Evolutionary conservation across 139 green algal species (phyloP).

Genomic region (Chlorella sp.): DNA sequence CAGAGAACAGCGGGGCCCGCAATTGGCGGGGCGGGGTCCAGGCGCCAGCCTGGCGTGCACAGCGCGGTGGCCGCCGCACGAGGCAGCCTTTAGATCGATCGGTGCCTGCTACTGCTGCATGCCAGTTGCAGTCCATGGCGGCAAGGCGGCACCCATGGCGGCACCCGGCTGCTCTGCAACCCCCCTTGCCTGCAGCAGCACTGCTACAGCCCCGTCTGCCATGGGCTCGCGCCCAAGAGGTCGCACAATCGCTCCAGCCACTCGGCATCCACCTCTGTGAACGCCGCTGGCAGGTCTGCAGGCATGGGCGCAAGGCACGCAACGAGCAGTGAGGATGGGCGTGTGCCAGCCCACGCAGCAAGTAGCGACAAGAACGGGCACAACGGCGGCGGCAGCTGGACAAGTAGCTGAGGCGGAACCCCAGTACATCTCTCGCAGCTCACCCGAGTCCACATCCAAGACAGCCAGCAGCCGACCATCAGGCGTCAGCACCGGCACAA

Average conservation of each 20-base stretch:
- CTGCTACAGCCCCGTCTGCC: not conserved
- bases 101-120: too few relatives aligned
- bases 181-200: too few relatives aligned
- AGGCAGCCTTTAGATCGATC: too few relatives aligned
- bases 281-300: slow-evolving; percentile 48
- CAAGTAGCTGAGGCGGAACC: not conserved
- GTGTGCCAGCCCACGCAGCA: not conserved
- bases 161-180: too few relatives aligned
- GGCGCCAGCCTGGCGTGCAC: too few relatives aligned
- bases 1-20: too few relatives aligned
- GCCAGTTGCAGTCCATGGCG: too few relatives aligned
- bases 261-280: slow-evolving; percentile 34
- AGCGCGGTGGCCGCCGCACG: too few relatives aligned
- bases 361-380: not conserved
- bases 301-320: too few relatives aligned
- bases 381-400: not conserved
- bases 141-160: too few relatives aligned
- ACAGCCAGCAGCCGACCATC: slow-evolving; percentile 53
- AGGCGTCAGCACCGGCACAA: slow-evolving; percentile 52
- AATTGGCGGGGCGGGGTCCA: too few relatives aligned
- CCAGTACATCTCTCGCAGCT: not conserved
- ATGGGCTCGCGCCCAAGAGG: slow-evolving; percentile 11
- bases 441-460: slow-evolving; percentile 60
- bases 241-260: slow-evolving; percentile 47
- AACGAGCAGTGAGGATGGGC: not conserved